These are phyloP conservation scores for Eucalyptus microcorys DNA, from an alignment of 345 rosid genomes.

Conservation along the genomic window DNA sequence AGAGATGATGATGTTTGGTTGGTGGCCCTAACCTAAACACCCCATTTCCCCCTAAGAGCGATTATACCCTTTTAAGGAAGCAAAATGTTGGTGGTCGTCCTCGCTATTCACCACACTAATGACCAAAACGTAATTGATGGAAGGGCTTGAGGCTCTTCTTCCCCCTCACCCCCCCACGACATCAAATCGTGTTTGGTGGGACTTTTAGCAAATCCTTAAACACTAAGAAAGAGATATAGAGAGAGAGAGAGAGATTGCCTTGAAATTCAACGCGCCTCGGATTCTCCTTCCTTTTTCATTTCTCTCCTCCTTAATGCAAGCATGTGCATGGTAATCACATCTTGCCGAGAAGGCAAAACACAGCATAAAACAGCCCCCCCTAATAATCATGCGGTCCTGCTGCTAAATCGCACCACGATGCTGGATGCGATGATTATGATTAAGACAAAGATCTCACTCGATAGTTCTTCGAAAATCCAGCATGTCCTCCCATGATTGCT, in stretches of 20 bases:
- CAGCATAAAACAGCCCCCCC: background rate
- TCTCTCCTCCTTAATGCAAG: background rate
- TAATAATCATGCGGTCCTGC: background rate
- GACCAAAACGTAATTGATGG: background rate
- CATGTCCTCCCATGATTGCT: background rate
- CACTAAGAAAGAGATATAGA: background rate
- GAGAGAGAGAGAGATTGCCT: background rate
- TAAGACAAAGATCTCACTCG: background rate
- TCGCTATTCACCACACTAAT: background rate
- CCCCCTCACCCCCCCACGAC: background rate
- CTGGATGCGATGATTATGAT: background rate
- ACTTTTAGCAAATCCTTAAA: background rate
- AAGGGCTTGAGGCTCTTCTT: background rate
- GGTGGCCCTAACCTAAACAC: background rate
- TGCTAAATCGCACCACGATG: background rate
- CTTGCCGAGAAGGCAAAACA: background rate
- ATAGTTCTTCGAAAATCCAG: background rate
- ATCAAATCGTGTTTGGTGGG: background rate
- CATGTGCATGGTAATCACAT: background rate
- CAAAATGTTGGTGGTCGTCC: background rate
- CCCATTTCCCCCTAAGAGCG: background rate
- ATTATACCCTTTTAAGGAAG: background rate
- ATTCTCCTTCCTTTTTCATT: background rate
- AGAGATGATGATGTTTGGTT: background rate
- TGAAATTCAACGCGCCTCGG: background rate